Conservation (phyloP, 2,329 filamentous ascomycete species). For the Alternaria sp. region DNA sequence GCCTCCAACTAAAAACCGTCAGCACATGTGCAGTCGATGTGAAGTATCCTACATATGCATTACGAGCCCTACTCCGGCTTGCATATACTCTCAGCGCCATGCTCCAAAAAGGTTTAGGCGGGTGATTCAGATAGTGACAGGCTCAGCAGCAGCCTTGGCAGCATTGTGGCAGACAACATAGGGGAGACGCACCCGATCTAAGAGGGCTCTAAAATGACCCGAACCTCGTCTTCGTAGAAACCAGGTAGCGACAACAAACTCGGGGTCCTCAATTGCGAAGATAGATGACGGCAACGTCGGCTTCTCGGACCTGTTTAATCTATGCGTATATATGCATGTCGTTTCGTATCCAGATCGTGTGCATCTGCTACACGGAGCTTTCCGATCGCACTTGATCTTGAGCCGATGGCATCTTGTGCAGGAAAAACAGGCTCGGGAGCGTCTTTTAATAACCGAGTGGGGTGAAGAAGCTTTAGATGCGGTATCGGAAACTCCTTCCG, state of each 20-base stretch:
- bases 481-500: neutral
- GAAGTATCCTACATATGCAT: neutral
- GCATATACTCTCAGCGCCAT: too few species aligned
- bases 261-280: conserved; percentile 23
- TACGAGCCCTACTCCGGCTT: too few species aligned
- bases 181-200: neutral
- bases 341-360: conserved; percentile 18
- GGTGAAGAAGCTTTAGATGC: neutral
- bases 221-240: conserved; percentile 28
- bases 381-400: conserved; percentile 35
- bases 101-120: too few species aligned
- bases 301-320: conserved; percentile 4
- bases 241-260: conserved; percentile 30
- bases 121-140: too few species aligned
- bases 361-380: conserved; percentile 30
- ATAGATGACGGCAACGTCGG: conserved; percentile 2
- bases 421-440: conserved; percentile 25
- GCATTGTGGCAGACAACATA: neutral
- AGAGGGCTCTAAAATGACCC: conserved; percentile 24
- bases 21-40: too few species aligned
- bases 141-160: neutral
- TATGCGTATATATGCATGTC: conserved; percentile 29
- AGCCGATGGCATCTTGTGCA: conserved; percentile 35
- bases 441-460: neutral
- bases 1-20: too few species aligned